phyloP scores from a whole-genome alignment of 2,329 filamentous ascomycete species.

The Nothomitra cinnamomea region DNA sequence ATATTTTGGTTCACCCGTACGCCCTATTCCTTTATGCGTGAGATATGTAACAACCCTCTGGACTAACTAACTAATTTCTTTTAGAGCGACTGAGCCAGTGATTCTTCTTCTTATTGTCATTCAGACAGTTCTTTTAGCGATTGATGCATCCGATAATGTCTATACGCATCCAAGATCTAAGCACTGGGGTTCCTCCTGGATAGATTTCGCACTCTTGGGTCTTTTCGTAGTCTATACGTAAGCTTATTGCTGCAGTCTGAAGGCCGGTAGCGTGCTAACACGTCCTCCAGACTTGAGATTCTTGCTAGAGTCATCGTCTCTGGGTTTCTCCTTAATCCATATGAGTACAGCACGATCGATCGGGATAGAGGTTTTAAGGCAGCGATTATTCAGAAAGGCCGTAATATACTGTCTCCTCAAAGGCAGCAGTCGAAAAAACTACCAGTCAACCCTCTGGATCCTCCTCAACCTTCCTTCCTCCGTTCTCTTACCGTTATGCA shows the following conservation, averaged over 20 bases:
- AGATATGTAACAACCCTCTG: background rate
- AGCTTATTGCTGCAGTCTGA: background rate
- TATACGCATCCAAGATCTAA: constrained; percentile 41
- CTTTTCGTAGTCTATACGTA: constrained; percentile 77
- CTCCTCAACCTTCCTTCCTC: constrained; percentile 46
- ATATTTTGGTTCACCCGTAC: constrained; percentile 62
- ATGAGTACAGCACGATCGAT: constrained; percentile 83
- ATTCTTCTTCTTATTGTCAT: constrained; percentile 77
- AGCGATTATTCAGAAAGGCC: constrained; percentile 59
- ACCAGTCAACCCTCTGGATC: constrained; percentile 21
- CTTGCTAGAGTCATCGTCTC: constrained; percentile 77
- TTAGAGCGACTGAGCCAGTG: constrained; percentile 50
- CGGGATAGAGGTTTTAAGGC: constrained; percentile 56
- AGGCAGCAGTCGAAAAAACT: constrained; percentile 49
- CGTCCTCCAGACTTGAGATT: constrained; percentile 44
- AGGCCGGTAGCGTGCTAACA: constrained; percentile 6
- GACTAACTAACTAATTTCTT: background rate
- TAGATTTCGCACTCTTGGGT: constrained; percentile 65
- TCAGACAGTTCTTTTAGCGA: constrained; percentile 72
- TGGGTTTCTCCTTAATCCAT: constrained; percentile 76
- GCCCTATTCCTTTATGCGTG: background rate
- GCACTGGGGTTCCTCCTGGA: constrained; percentile 47
- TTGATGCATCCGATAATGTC: constrained; percentile 63
- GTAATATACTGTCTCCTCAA: constrained; percentile 65
- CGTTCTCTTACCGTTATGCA: constrained; percentile 61